phyloP scores from a whole-genome alignment of 352 stramenopile species.

The Globisporangium perplexum region DNA sequence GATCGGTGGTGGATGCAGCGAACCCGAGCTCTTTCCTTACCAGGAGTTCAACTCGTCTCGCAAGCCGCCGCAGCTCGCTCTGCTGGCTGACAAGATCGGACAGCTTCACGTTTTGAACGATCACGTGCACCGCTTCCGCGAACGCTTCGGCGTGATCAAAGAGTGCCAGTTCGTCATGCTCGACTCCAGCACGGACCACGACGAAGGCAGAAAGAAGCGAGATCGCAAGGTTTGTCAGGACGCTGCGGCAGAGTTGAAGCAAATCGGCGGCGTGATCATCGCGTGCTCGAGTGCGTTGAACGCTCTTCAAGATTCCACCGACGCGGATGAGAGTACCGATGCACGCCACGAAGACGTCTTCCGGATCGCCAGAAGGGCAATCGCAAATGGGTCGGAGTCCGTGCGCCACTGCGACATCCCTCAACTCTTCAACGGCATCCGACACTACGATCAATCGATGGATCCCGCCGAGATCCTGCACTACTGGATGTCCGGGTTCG shows the following conservation, averaged over 20 bases:
- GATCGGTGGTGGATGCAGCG: conserved; percentile 60
- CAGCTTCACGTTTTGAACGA: conserved; percentile 24
- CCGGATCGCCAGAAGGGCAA: background rate
- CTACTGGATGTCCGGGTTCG: conserved; percentile 48
- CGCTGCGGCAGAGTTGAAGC: conserved; percentile 8
- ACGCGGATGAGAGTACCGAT: background rate
- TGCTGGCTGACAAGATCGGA: conserved; percentile 23
- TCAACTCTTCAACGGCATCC: conserved; percentile 37
- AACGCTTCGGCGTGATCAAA: conserved; percentile 9
- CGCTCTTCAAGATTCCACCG: background rate
- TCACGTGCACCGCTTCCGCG: conserved; percentile 8
- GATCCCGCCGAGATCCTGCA: conserved; percentile 52
- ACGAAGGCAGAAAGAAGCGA: conserved; percentile 7
- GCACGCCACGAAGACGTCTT: background rate
- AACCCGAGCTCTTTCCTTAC: conserved; percentile 43
- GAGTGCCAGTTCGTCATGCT: conserved; percentile 13
- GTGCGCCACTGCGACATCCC: conserved; percentile 27
- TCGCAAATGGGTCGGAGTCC: background rate
- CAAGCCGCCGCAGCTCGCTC: conserved; percentile 11
- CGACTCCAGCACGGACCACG: background rate
- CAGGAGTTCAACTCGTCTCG: conserved; percentile 24
- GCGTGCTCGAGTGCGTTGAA: conserved; percentile 5
- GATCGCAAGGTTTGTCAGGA: conserved; percentile 14
- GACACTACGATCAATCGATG: conserved; percentile 51
- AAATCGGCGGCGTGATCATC: conserved; percentile 3